Percentiles rank a stretch among this genome's conserved stretches.
These are phyloP conservation scores for Rhodotorula graminis DNA, from an alignment of 768 basidiomycete genomes.

Conservation along the genomic window DNA sequence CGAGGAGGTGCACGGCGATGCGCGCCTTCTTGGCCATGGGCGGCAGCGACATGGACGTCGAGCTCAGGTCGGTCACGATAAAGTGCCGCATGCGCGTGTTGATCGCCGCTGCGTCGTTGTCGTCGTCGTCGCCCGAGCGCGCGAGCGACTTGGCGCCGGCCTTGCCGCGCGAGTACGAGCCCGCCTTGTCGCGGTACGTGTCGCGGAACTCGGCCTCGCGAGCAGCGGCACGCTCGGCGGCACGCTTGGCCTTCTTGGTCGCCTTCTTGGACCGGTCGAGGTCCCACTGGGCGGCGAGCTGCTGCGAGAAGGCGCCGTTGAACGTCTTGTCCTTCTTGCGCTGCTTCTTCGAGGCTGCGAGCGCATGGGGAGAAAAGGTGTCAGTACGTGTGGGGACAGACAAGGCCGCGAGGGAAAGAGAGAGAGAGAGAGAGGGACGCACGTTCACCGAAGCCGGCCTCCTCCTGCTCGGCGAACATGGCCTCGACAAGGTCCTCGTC, in stretches of 20 bases:
- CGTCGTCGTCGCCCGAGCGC: slow-evolving; percentile 33
- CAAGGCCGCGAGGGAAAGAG: not conserved
- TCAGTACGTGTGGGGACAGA: not conserved
- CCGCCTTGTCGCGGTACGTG: slow-evolving; percentile 47
- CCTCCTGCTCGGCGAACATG: slow-evolving; percentile 23
- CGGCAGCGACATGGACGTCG: slow-evolving; percentile 62
- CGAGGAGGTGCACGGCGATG: slow-evolving; percentile 72
- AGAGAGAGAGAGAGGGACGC: not conserved
- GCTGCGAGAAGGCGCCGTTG: slow-evolving; percentile 52
- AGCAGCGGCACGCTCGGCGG: slow-evolving; percentile 55
- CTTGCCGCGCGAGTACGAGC: slow-evolving; percentile 37
- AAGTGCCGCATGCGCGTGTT: slow-evolving; percentile 68
- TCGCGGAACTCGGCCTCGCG: slow-evolving; percentile 60
- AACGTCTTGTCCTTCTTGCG: slow-evolving; percentile 46
- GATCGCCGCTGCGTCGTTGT: slow-evolving; percentile 57
- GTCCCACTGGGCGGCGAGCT: slow-evolving; percentile 68
- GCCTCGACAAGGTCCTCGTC: slow-evolving; percentile 29
- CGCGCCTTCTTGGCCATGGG: slow-evolving; percentile 70
- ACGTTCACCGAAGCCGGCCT: slow-evolving; percentile 7
- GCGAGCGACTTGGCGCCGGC: slow-evolving; percentile 53
- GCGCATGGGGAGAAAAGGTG: not conserved
- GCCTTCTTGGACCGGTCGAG: slow-evolving; percentile 80
- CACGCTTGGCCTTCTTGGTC: slow-evolving; percentile 62
- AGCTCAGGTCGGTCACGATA: slow-evolving; percentile 56
- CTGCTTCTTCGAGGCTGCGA: slow-evolving; percentile 46